These are phyloP conservation scores for Ophiocordyceps camponoti-floridani DNA, from an alignment of 2,329 filamentous ascomycete species.

Conservation along the genomic window DNA sequence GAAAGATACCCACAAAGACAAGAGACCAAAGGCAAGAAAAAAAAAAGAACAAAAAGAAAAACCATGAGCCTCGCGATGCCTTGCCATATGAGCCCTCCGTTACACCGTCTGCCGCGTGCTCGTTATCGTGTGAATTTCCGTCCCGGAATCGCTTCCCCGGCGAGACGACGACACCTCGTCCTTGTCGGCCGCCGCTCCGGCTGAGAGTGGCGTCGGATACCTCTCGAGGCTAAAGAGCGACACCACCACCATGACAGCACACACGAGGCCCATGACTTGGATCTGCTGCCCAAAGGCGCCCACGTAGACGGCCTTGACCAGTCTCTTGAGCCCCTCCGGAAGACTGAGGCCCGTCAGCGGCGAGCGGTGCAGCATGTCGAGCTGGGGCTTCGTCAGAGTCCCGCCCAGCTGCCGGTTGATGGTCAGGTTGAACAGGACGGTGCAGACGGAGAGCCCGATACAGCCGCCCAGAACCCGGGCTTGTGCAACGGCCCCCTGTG, in stretches of 20 bases:
- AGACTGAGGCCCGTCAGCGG: constrained; percentile 20
- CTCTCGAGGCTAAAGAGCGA: constrained; percentile 26
- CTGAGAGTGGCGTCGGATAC: constrained; percentile 16
- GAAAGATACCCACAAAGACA: background rate
- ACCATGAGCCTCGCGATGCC: background rate
- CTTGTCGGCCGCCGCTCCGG: constrained; percentile 7
- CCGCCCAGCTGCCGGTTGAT: constrained; percentile 18
- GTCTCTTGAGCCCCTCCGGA: constrained; percentile 12
- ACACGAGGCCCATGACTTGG: constrained; percentile 25
- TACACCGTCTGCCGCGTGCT: constrained; percentile 7
- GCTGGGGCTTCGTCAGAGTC: constrained; percentile 16
- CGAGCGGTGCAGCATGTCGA: constrained; percentile 25
- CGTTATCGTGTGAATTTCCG: constrained; percentile 15
- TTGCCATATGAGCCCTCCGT: background rate
- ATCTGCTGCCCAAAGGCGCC: constrained; percentile 26
- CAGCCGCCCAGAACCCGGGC: constrained; percentile 41
- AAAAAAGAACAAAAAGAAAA: background rate
- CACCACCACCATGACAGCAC: constrained; percentile 22
- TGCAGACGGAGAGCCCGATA: constrained; percentile 38
- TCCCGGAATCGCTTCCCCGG: constrained; percentile 18
- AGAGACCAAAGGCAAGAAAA: background rate
- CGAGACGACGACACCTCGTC: constrained; percentile 10
- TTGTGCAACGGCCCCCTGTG: constrained; percentile 41
- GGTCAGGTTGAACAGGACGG: constrained; percentile 35
- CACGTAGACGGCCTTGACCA: constrained; percentile 23